These are phyloP conservation scores for Trichosporon sp. DNA, from an alignment of 1,284 basidiomycete species.

Conservation along the genomic window DNA sequence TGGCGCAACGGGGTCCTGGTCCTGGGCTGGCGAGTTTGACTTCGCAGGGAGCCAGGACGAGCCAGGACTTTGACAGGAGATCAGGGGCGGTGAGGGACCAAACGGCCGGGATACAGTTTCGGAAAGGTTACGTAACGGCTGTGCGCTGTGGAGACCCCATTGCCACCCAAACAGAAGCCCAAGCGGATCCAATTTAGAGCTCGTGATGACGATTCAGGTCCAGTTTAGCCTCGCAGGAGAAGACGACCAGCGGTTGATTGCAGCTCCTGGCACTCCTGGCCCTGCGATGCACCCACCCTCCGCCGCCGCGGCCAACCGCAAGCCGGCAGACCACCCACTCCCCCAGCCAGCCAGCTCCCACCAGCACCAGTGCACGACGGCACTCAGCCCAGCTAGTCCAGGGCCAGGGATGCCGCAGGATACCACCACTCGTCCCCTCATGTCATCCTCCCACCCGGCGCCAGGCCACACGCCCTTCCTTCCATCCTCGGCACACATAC, in stretches of 20 bases:
- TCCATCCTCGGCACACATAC: not conserved
- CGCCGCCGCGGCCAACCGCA: not conserved
- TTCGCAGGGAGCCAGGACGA: conserved; percentile 1
- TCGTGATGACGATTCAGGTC: conserved; percentile 18
- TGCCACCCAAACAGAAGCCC: conserved; percentile 6
- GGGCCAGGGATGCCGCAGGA: conserved; percentile 9
- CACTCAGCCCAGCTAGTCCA: not conserved
- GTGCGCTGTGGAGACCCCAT: conserved; percentile 18
- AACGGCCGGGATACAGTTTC: conserved; percentile 17
- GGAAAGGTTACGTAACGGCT: conserved; percentile 16
- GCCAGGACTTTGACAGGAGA: conserved; percentile 6
- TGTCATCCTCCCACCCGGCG: conserved; percentile 11
- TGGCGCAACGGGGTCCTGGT: conserved; percentile 9
- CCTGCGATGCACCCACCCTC: not conserved
- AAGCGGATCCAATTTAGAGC: conserved; percentile 19
- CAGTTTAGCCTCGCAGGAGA: not conserved
- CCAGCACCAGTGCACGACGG: not conserved
- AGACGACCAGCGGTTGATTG: not conserved
- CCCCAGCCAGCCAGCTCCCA: not conserved
- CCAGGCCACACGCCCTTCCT: not conserved
- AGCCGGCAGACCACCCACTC: not conserved
- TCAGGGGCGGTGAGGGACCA: conserved; percentile 10
- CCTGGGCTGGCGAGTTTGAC: not conserved
- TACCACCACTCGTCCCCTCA: conserved; percentile 7
- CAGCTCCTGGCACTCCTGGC: not conserved